Percentiles rank a stretch among this genome's conserved stretches.
Evolutionary conservation across 1,139 yeast species (phyloP).

Genomic region (Pichia sp.): DNA sequence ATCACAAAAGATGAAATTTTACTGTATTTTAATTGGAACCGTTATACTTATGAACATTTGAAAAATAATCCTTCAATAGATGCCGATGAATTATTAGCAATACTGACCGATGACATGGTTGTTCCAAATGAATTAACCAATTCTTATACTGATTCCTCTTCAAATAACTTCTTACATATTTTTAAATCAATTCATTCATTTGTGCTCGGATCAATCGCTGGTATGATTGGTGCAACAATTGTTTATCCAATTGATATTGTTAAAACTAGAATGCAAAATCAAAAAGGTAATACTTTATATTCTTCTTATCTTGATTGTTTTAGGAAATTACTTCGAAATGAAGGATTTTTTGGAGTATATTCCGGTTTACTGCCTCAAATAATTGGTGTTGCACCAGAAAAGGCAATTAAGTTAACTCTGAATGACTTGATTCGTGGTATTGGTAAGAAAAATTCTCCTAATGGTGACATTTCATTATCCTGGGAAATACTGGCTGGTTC

Average conservation of each 20-base stretch:
- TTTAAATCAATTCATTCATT: conserved; percentile 87
- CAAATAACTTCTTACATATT: conserved; percentile 40
- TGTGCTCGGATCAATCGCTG: conserved; percentile 87
- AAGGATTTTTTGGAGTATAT: conserved; percentile 85
- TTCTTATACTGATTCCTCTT: conserved; percentile 29
- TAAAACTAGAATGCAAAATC: conserved; percentile 97
- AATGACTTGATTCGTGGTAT: conserved; percentile 80
- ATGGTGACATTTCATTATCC: conserved; percentile 53
- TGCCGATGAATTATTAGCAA: conserved; percentile 43
- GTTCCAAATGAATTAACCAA: conserved; percentile 35
- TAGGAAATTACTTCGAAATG: conserved; percentile 63
- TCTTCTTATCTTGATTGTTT: conserved; percentile 84
- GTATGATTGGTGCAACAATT: conserved; percentile 97
- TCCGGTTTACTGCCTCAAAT: conserved; percentile 93
- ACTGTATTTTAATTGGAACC: conserved; percentile 47
- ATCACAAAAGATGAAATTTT: conserved; percentile 44
- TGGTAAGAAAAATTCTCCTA: conserved; percentile 48
- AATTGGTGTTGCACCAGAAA: conserved; percentile 97
- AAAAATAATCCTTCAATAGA: conserved; percentile 43
- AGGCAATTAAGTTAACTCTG: conserved; percentile 92
- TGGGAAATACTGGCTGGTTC: conserved; percentile 88
- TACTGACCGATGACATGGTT: conserved; percentile 48
- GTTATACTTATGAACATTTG: conserved; percentile 40
- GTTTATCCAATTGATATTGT: conserved; percentile 96
- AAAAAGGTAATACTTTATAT: conserved; percentile 65